Base-by-base conservation (phyloP, 2,329 filamentous ascomycete species). In the Diaporthe australafricana region DNA sequence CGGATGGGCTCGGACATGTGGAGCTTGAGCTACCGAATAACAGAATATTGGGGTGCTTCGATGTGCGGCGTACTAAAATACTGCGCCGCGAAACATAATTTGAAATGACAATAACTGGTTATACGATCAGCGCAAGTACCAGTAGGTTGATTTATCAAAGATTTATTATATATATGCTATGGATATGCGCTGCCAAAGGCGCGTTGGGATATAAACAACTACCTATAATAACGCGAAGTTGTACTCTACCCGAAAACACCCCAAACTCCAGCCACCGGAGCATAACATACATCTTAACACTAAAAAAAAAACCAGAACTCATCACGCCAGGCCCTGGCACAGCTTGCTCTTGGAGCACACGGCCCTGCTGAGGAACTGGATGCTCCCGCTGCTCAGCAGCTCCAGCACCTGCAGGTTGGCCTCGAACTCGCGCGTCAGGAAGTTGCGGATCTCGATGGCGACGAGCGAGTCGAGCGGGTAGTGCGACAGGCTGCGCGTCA, bases 351-450 rank as follows among this genome's bases (percentile, higher is more conserved):
- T 87, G 20, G 80, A 80, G 75, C 84, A 86, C 45, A 87, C 84
- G 0, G 79, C 81, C 79, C 84, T 85, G 11, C 84, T 83, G 20
- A 88, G 77, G 1, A 81, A 85, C 79, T 85, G 82, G 73, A 87
- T 86, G 25, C 82, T 84, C 1, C 87, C 87, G 75, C 86, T 87
- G 7, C 84, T 86, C 47, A 89, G 78, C 72, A 90, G 77, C 76
- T 90, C 87, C 72, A 90, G 77, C 0, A 90, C 87, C 78, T 89
- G 87, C 76, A 89, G 75, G 69, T 85, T 87, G 1, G 84, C 83
- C 76, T 87, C 81, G 74, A 87, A 83, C 78, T 87, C 85, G 67
- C 85, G 81, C 3, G 84, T 85, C 3, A 73, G 63, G 77, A 77
- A 79, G 68, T 79, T 79, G 16, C 78, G 72, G 30, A 79, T 47